Conservation (phyloP, 2,329 filamentous ascomycete genomes). For the Pseudocercospora eumusae region DNA sequence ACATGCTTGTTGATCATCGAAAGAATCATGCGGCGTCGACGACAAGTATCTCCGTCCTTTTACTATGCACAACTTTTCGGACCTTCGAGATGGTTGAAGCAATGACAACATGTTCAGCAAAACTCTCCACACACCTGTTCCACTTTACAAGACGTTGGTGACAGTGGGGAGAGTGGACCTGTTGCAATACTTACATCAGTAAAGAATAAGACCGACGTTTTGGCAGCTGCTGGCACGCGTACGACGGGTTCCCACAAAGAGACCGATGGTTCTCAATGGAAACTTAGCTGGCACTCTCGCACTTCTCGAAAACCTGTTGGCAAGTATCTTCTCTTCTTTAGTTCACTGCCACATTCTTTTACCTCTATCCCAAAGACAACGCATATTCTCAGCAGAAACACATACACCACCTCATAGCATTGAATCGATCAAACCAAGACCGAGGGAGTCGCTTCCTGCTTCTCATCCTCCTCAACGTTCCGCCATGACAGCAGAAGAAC, state of each 20-base stretch:
- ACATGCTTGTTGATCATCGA: neutral
- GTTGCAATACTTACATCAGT: slow-evolving; percentile 27
- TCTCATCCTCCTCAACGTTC: neutral
- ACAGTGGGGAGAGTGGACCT: slow-evolving; percentile 25
- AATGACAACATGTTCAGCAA: slow-evolving; percentile 1
- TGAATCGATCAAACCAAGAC: neutral
- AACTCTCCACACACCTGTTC: slow-evolving; percentile 12
- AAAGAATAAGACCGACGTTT: slow-evolving; percentile 22
- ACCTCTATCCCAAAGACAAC: neutral
- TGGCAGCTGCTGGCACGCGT: slow-evolving; percentile 28
- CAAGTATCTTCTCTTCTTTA: neutral
- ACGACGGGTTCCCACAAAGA: slow-evolving; percentile 25
- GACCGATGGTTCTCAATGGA: slow-evolving; percentile 12
- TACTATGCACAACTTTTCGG: neutral
- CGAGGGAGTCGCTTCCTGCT: neutral
- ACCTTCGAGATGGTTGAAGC: neutral
- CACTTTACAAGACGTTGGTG: slow-evolving; percentile 11
- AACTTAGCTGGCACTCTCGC: slow-evolving; percentile 2
- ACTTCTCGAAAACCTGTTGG: neutral
- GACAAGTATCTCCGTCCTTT: neutral
- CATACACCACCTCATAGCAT: neutral
- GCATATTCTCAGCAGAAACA: neutral
- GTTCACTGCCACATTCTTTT: neutral
- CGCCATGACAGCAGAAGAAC: slow-evolving; percentile 11
- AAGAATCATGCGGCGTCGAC: neutral